phyloP scores from a whole-genome alignment of 2,329 filamentous ascomycete genomes.

The Trichoderma sp. region DNA sequence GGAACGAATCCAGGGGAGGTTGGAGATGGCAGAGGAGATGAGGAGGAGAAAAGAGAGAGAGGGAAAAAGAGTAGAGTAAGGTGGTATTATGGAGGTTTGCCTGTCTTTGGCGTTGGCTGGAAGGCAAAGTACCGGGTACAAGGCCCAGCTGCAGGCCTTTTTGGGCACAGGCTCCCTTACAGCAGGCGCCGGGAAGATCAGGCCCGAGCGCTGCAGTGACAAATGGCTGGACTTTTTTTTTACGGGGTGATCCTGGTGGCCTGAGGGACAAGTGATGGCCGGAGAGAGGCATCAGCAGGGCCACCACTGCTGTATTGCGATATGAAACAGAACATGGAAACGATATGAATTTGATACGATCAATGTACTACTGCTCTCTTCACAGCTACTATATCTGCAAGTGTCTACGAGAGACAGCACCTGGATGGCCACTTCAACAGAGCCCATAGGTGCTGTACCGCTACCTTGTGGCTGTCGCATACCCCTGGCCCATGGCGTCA shows the following conservation, averaged over 20 bases:
- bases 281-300: background rate
- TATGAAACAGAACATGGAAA: background rate
- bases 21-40: background rate
- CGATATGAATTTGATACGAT: background rate
- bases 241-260: background rate
- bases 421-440: background rate
- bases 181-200: constrained; percentile 17
- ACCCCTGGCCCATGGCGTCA: constrained; percentile 36
- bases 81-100: background rate
- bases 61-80: background rate
- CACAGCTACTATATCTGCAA: background rate
- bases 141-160: background rate
- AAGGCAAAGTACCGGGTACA: constrained; percentile 9
- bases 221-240: background rate
- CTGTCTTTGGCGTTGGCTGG: background rate
- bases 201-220: constrained; percentile 18
- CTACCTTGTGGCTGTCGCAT: constrained; percentile 23
- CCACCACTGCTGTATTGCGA: background rate
- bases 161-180: constrained; percentile 2
- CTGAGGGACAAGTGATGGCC: background rate
- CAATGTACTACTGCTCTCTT: background rate
- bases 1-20: background rate
- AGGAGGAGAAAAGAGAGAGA: background rate
- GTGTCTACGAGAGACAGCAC: background rate
- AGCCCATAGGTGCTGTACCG: background rate